These are phyloP conservation scores for Ceratocystis harringtonii DNA, from an alignment of 2,329 filamentous ascomycete species.

Conservation along the genomic window DNA sequence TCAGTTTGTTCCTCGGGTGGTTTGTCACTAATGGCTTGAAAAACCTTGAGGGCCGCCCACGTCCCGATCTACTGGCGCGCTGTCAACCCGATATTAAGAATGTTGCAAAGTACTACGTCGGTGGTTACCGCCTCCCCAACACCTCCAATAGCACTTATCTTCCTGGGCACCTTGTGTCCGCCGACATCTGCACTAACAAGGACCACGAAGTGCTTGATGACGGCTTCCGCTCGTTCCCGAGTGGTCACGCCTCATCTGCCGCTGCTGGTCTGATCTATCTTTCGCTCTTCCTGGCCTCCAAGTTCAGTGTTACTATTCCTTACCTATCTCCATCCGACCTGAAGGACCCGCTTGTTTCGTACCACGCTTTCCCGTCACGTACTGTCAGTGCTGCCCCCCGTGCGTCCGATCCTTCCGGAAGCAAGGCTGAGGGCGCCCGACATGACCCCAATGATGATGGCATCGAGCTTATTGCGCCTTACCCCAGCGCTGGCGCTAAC, in stretches of 20 bases:
- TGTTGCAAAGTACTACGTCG: constrained; percentile 44
- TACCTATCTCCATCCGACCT: constrained; percentile 42
- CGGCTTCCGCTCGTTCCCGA: constrained; percentile 65
- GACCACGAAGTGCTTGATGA: constrained; percentile 51
- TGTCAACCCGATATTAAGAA: constrained; percentile 61
- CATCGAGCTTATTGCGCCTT: constrained; percentile 49
- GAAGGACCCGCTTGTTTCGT: constrained; percentile 25
- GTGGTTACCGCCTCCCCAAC: constrained; percentile 42
- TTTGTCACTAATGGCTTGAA: constrained; percentile 79
- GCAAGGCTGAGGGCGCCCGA: constrained; percentile 16
- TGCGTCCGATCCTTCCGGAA: constrained; percentile 27
- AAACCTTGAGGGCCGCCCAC: constrained; percentile 52
- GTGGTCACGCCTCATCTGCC: constrained; percentile 45
- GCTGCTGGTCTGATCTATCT: constrained; percentile 74
- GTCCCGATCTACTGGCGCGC: constrained; percentile 68
- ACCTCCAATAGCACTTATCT: constrained; percentile 30
- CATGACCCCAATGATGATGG: constrained; percentile 33
- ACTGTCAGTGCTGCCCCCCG: constrained; percentile 24
- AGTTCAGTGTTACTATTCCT: constrained; percentile 60
- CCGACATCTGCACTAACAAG: constrained; percentile 56
- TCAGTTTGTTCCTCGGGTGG: constrained; percentile 57
- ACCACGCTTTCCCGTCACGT: constrained; percentile 64
- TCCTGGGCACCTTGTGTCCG: constrained; percentile 45
- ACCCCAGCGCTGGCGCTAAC: constrained; percentile 23
- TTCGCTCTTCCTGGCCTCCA: constrained; percentile 72